phyloP scores from a whole-genome alignment of 257 asterid species.

The Knoxia roxburghii region DNA sequence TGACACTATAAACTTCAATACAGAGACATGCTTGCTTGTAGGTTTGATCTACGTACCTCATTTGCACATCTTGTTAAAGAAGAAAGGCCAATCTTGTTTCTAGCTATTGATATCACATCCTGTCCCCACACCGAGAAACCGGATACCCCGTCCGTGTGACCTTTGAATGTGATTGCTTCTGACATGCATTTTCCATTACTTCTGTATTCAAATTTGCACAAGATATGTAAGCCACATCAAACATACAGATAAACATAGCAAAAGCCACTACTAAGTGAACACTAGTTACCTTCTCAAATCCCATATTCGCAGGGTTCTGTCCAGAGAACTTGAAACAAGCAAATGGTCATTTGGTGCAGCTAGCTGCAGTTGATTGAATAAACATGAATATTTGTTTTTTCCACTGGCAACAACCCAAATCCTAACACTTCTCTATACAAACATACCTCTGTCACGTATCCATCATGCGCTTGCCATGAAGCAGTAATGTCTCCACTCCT shows the following conservation, averaged over 20 bases:
- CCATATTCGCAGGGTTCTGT: conserved; percentile 80
- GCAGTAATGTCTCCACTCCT: conserved; percentile 78
- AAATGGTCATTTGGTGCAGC: conserved; percentile 72
- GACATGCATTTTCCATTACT: conserved; percentile 69
- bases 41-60: conserved; percentile 59
- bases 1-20: too few species aligned
- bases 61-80: conserved; percentile 56
- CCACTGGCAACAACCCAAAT: conserved; percentile 5
- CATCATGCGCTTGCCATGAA: conserved; percentile 98
- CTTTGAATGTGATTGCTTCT: conserved; percentile 53
- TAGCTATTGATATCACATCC: conserved; percentile 76
- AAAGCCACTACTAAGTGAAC: neutral
- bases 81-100: conserved; percentile 72
- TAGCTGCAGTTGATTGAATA: conserved; percentile 48
- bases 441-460: conserved; percentile 89
- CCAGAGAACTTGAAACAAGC: conserved; percentile 92
- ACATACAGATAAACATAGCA: neutral
- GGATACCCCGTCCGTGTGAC: conserved; percentile 76
- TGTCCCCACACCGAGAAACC: conserved; percentile 91
- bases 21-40: too few species aligned
- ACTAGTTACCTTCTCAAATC: conserved; percentile 79
- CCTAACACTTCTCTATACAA: too few species aligned
- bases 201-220: conserved; percentile 10
- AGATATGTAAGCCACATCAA: neutral
- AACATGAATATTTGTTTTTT: conserved; percentile 14